These are phyloP conservation scores for Amanita molliuscula DNA, from an alignment of 768 basidiomycete species.

Conservation along the genomic window DNA sequence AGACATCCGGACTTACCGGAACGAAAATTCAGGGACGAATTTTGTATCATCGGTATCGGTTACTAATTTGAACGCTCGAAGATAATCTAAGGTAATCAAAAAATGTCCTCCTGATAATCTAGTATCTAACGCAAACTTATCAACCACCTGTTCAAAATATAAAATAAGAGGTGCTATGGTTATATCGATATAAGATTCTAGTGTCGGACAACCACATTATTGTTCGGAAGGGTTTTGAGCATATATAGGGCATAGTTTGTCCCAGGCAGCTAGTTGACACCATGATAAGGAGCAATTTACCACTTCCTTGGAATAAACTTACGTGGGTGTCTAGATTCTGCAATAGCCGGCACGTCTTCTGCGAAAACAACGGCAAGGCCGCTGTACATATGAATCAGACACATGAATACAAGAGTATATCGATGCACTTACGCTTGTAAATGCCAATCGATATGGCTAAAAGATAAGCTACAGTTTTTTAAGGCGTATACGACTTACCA, in stretches of 20 bases:
- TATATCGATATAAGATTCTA: background rate
- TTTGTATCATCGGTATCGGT: too few relatives aligned
- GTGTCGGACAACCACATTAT: background rate
- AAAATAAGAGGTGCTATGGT: background rate
- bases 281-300: background rate
- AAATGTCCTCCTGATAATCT: too few relatives aligned
- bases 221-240: background rate
- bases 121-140: too few relatives aligned
- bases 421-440: slow-evolving; percentile 22
- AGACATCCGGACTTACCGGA: too few relatives aligned
- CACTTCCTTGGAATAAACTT: background rate
- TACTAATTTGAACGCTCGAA: too few relatives aligned
- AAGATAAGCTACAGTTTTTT: background rate
- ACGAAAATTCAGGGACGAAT: too few relatives aligned
- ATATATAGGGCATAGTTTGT: slow-evolving; percentile 1
- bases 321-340: slow-evolving; percentile 15
- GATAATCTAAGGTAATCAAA: too few relatives aligned
- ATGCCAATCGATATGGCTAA: slow-evolving; percentile 37
- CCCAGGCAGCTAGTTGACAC: slow-evolving; percentile 11
- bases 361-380: slow-evolving; percentile 26
- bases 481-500: slow-evolving; percentile 12
- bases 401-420: background rate
- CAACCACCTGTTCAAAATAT: background rate
- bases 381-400: slow-evolving; percentile 6
- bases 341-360: slow-evolving; percentile 18